These are phyloP conservation scores for Mycena venus DNA, from an alignment of 768 basidiomycete species.

Conservation along the genomic window DNA sequence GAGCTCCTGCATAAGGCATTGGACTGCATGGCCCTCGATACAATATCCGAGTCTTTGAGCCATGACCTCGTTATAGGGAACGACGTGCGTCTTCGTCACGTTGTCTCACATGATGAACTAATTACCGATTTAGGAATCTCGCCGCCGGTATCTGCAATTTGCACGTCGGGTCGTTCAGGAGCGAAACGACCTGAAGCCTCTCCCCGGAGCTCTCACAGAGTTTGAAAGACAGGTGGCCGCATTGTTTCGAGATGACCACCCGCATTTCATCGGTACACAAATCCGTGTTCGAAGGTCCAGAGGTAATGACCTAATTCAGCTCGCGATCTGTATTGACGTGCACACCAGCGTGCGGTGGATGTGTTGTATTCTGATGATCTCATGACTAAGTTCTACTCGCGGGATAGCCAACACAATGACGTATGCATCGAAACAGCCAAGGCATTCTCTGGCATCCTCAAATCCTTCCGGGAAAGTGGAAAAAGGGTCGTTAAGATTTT, in stretches of 20 bases:
- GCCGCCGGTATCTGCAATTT: background rate
- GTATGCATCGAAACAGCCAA: background rate
- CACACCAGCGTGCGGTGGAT: slow-evolving; percentile 7
- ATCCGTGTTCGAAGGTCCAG: background rate
- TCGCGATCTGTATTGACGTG: no score
- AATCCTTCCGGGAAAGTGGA: background rate
- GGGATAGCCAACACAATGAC: background rate
- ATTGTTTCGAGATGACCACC: slow-evolving; percentile 1
- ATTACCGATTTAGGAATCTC: background rate
- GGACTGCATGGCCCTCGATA: background rate
- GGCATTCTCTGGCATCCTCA: background rate
- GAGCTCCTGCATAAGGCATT: background rate
- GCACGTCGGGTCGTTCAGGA: background rate
- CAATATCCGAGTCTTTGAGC: background rate
- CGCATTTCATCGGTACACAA: slow-evolving; percentile 1
- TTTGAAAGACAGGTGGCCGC: background rate
- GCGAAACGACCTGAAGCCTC: no score
- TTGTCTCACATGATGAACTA: background rate
- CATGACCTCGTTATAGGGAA: background rate
- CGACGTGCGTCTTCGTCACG: background rate
- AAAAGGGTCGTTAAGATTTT: slow-evolving; percentile 7
- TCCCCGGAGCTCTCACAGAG: background rate
- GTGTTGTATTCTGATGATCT: slow-evolving; percentile 16
- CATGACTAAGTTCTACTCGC: background rate
- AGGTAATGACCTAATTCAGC: background rate